A percentile compares a stretch with the other conserved stretches of the same genome.
Conservation (phyloP, 805 yeast genomes). For the Pichia rugopelliculosa region DNA sequence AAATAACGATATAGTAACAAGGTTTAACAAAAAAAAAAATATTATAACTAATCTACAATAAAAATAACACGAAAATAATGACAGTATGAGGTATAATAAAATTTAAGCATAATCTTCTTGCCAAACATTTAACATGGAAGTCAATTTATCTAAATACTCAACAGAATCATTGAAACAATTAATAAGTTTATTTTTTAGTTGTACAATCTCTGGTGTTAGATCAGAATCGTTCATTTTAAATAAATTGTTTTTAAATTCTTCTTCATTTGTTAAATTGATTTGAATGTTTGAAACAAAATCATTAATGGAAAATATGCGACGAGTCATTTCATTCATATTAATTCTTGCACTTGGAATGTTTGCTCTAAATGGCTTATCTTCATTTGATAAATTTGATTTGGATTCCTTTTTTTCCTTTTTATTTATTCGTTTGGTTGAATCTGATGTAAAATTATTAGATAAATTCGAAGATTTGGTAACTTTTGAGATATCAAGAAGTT, state of each 20-base stretch:
- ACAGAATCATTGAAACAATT: conserved; percentile 54
- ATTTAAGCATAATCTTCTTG: conserved; percentile 50
- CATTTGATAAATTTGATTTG: conserved; percentile 35
- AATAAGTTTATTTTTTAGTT: conserved; percentile 34
- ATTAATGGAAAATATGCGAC: conserved; percentile 80
- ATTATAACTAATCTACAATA: neutral
- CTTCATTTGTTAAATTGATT: conserved; percentile 71
- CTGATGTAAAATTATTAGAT: neutral
- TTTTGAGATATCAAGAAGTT: neutral
- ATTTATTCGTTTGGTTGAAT: neutral
- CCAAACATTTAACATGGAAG: conserved; percentile 69
- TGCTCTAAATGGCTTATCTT: conserved; percentile 73
- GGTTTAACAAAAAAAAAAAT: neutral
- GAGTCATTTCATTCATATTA: conserved; percentile 74
- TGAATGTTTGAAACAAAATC: conserved; percentile 89
- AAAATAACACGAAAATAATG: too few relatives aligned
- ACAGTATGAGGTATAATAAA: conserved; percentile 2
- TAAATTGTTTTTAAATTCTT: conserved; percentile 40
- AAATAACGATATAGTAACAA: neutral
- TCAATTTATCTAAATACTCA: conserved; percentile 60
- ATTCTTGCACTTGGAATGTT: conserved; percentile 72
- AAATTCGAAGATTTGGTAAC: neutral
- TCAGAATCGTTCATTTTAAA: conserved; percentile 22
- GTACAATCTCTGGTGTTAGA: conserved; percentile 26
- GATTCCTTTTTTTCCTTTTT: conserved; percentile 16